Evolutionary conservation across 2,329 filamentous ascomycete species (phyloP).

Genomic region (Stagonosporopsis chrysanthemi): DNA sequence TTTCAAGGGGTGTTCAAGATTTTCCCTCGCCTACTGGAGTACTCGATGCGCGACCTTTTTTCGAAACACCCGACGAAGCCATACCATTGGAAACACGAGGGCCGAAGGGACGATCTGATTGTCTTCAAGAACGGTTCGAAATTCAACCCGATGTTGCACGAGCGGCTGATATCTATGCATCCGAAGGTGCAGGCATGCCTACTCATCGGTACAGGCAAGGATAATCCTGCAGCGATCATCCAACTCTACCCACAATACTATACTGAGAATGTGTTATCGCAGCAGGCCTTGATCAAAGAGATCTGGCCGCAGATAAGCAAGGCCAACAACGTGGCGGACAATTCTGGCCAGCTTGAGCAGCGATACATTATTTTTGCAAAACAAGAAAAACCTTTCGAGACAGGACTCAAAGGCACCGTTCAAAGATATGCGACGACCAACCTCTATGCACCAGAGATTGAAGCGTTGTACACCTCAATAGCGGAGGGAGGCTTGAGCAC

Average conservation of each 20-base stretch:
- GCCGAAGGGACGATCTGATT: conserved; percentile 34
- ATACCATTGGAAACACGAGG: conserved; percentile 38
- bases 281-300: conserved; percentile 50
- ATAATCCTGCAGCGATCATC: conserved; percentile 43
- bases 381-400: conserved; percentile 55
- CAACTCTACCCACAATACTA: conserved; percentile 34
- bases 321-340: conserved; percentile 54
- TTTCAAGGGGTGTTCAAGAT: conserved; percentile 34
- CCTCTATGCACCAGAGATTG: conserved; percentile 57
- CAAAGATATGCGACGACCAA: conserved; percentile 52
- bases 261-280: conserved; percentile 23
- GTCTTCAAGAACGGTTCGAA: conserved; percentile 30
- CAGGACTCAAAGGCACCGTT: conserved; percentile 57
- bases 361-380: conserved; percentile 55
- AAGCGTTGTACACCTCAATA: conserved; percentile 52
- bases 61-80: conserved; percentile 35
- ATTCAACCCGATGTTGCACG: conserved; percentile 33
- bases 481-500: conserved; percentile 13
- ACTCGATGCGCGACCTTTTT: conserved; percentile 34
- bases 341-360: conserved; percentile 54
- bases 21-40: conserved; percentile 28
- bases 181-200: conserved; percentile 41
- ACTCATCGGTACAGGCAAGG: conserved; percentile 42
- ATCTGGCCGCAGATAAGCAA: conserved; percentile 53
- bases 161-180: conserved; percentile 39